Percentiles rank a stretch among this genome's conserved stretches.
phyloP scores from a whole-genome alignment of 2,329 filamentous ascomycete genomes.

The Microdochium paspali region DNA sequence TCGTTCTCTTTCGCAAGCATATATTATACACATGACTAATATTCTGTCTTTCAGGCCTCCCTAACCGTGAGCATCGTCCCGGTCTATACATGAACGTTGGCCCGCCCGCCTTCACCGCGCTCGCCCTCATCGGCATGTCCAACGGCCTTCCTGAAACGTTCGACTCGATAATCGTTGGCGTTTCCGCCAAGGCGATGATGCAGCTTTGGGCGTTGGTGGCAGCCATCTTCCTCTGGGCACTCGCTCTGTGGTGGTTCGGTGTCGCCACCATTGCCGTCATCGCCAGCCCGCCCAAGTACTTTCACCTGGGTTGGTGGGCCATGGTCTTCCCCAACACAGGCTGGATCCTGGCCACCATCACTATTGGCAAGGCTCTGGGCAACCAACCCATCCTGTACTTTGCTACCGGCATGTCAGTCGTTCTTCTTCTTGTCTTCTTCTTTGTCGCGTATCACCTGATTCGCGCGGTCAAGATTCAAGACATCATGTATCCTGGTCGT shows the following conservation, averaged over 20 bases:
- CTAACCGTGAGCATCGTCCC: conserved; percentile 52
- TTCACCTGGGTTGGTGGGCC: conserved; percentile 56
- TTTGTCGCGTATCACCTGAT: conserved; percentile 35
- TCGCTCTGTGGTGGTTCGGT: conserved; percentile 50
- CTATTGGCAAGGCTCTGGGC: conserved; percentile 37
- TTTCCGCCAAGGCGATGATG: conserved; percentile 33
- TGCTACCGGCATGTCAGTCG: conserved; percentile 38
- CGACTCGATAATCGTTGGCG: conserved; percentile 29
- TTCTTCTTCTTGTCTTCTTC: conserved; percentile 28
- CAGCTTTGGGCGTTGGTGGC: conserved; percentile 34
- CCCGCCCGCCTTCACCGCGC: conserved; percentile 60
- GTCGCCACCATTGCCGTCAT: conserved; percentile 37
- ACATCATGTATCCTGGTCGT: conserved; percentile 45
- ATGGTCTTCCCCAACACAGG: conserved; percentile 54
- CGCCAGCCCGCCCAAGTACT: conserved; percentile 35
- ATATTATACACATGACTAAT: neutral
- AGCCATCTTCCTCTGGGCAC: conserved; percentile 54
- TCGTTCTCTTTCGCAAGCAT: neutral
- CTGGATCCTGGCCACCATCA: conserved; percentile 46
- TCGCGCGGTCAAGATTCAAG: conserved; percentile 36
- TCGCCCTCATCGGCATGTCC: conserved; percentile 62
- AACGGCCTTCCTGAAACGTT: conserved; percentile 39
- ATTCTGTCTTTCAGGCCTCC: conserved; percentile 35
- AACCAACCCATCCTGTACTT: conserved; percentile 37
- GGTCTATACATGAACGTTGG: conserved; percentile 72